phyloP scores from a whole-genome alignment of 108 stramenopile genomes.

The Schizochytrium sp. region DNA sequence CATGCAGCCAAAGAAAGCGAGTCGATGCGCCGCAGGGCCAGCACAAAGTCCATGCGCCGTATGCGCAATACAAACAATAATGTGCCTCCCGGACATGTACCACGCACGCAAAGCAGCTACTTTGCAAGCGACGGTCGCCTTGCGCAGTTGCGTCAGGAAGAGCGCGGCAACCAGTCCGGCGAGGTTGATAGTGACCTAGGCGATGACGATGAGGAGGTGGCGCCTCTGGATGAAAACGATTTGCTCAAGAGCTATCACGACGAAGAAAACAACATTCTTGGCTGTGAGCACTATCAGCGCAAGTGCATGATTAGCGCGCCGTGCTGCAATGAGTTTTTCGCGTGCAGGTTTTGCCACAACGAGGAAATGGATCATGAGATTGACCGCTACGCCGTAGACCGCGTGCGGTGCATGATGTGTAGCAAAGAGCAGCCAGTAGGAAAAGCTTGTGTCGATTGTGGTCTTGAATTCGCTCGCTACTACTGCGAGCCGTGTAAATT shows the following conservation, averaged over 20 bases:
- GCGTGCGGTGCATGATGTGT: not conserved
- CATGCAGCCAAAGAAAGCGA: not conserved
- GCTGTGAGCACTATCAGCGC: not conserved
- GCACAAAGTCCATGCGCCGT: not conserved
- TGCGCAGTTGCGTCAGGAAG: not conserved
- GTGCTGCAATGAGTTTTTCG: slow-evolving; percentile 6
- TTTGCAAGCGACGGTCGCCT: not conserved
- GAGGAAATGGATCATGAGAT: slow-evolving; percentile 1
- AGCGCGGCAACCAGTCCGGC: not conserved
- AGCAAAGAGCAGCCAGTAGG: not conserved
- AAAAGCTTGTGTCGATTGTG: not conserved
- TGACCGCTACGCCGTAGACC: not conserved
- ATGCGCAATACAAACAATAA: not conserved
- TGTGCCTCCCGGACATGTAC: not conserved
- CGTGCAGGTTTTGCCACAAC: slow-evolving; percentile 10
- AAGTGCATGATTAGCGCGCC: not conserved
- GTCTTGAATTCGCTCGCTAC: not conserved
- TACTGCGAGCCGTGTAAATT: not conserved
- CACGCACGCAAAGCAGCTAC: not conserved
- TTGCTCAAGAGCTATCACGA: not conserved
- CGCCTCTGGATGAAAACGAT: not conserved
- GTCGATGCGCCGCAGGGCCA: not conserved
- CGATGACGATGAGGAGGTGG: not conserved
- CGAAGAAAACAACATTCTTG: not conserved
- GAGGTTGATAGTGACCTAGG: not conserved